Evolutionary conservation across 148 eudicot species (phyloP).

Genomic region (Rhododendron williamsianum): DNA sequence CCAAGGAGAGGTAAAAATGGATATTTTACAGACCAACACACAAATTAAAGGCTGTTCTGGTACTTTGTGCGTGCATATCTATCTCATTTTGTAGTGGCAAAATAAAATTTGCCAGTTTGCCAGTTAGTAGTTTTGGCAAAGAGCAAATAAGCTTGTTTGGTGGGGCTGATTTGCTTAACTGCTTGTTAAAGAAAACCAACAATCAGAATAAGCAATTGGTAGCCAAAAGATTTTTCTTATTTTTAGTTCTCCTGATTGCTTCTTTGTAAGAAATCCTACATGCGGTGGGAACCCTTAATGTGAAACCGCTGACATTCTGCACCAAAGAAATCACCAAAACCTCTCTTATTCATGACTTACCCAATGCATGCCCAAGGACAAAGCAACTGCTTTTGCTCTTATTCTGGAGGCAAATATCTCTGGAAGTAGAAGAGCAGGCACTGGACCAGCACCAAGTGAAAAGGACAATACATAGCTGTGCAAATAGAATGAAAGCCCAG

Average conservation of each 20-base stretch:
- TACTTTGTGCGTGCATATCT: neutral
- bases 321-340: neutral
- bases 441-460: constrained; percentile 98
- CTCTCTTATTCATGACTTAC: constrained; percentile 39
- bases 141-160: neutral
- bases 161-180: neutral
- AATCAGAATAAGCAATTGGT: neutral
- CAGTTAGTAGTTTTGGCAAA: neutral
- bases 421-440: constrained; percentile 95
- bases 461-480: constrained; percentile 86
- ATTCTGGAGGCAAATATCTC: constrained; percentile 97
- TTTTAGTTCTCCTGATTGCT: neutral
- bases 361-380: constrained; percentile 96
- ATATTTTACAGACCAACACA: neutral
- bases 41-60: neutral
- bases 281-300: neutral
- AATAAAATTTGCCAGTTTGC: neutral
- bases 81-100: neutral
- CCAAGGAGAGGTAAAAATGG: neutral
- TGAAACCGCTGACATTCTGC: neutral
- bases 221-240: neutral
- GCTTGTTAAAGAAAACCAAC: neutral
- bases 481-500: neutral
- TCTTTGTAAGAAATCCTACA: neutral
- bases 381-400: constrained; percentile 97